These are phyloP conservation scores for Arabidopsis thaliana DNA, from an alignment of 345 rosid species.

Conservation along the genomic window TAIR10.1 NC_003076.8:3740001-3740500, in stretches of 20 bases:
- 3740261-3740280: conserved; percentile 64
- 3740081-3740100: conserved; percentile 24
- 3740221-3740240: conserved; percentile 38
- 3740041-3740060: conserved; percentile 63
- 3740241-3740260: conserved; percentile 54
- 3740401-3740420: background rate
- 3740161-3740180: conserved; percentile 3
- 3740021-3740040: conserved; percentile 75
- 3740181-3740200: conserved; percentile 13
- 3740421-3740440: background rate
- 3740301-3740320: conserved; percentile 45
- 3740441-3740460: conserved; percentile 34
- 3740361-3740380: conserved; percentile 18
- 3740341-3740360: background rate
- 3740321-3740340: background rate
- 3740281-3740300: conserved; percentile 41
- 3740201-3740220: conserved; percentile 28
- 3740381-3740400: background rate
- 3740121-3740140: conserved; percentile 49
- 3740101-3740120: conserved; percentile 52
- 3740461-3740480: conserved; percentile 25
- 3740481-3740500: conserved; percentile 29
- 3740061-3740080: conserved; percentile 35
- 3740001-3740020: conserved; percentile 68
- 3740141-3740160: conserved; percentile 18